Percentiles rank a stretch among this genome's conserved stretches.
Conservation (phyloP, 2,329 filamentous ascomycete species). For the Colletotrichum tabaci region DNA sequence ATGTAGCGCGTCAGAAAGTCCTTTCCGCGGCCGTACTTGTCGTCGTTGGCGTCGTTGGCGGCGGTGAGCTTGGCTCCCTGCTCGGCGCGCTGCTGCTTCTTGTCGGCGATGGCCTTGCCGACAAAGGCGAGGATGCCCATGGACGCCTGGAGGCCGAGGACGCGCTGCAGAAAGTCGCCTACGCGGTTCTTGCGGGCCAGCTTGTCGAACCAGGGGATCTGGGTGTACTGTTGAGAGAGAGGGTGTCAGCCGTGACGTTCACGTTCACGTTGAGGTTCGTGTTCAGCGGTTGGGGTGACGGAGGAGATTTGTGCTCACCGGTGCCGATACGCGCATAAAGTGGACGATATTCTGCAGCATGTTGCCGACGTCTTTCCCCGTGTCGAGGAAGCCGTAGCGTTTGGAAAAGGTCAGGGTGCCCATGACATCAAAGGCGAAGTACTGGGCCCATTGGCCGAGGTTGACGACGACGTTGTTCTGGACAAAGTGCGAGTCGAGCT, state of each 20-base stretch:
- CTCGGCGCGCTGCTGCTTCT: not conserved
- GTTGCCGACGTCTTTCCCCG: slow-evolving; percentile 51
- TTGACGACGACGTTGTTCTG: slow-evolving; percentile 34
- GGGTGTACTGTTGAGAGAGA: slow-evolving; percentile 26
- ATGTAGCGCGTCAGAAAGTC: slow-evolving; percentile 43
- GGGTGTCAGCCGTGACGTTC: no score
- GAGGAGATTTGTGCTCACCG: not conserved
- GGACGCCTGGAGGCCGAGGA: not conserved
- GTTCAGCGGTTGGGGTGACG: not conserved
- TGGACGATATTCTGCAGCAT: slow-evolving; percentile 39
- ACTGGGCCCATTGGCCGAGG: slow-evolving; percentile 54
- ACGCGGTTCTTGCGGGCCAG: slow-evolving; percentile 40
- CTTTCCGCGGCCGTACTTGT: slow-evolving; percentile 10
- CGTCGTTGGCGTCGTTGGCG: not conserved
- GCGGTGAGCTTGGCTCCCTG: slow-evolving; percentile 11
- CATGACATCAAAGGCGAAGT: slow-evolving; percentile 59
- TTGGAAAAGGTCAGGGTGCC: slow-evolving; percentile 53
- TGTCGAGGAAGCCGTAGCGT: slow-evolving; percentile 55
- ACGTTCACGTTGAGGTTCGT: no score
- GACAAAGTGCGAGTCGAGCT: slow-evolving; percentile 31
- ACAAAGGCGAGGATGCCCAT: slow-evolving; percentile 48
- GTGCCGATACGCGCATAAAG: slow-evolving; percentile 43
- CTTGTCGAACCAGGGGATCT: slow-evolving; percentile 28
- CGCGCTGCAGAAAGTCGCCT: slow-evolving; percentile 45
- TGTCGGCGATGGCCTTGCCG: slow-evolving; percentile 49